Conservation (phyloP, 75 land plant species). For the Pinus albicaulis region DNA sequence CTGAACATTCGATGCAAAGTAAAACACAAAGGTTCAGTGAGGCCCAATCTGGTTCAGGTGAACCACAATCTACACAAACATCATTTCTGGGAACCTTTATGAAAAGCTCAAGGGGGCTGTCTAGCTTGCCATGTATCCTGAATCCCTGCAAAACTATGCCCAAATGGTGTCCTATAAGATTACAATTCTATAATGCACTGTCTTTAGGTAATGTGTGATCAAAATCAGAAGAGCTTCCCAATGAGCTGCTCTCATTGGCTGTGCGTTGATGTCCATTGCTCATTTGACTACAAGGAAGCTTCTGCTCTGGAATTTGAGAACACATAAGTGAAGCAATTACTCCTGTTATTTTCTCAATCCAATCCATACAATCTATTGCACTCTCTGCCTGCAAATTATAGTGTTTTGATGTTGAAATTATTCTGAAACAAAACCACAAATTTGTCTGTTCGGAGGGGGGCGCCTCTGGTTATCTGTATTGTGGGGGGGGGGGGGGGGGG, state of each 20-base stretch:
- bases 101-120: conserved; percentile 67
- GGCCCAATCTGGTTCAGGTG: conserved; percentile 89
- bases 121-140: conserved; percentile 33
- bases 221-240: conserved; percentile 63
- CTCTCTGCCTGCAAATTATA: conserved; percentile 94
- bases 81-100: conserved; percentile 71
- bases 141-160: conserved; percentile 34
- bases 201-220: conserved; percentile 65
- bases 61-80: conserved; percentile 81
- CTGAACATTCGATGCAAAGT: conserved; percentile 55
- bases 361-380: conserved; percentile 71
- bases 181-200: conserved; percentile 38
- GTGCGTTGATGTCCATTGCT: conserved; percentile 61
- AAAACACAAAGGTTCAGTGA: conserved; percentile 47
- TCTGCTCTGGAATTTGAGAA: conserved; percentile 77
- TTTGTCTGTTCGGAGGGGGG: conserved; percentile 99
- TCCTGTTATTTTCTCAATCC: conserved; percentile 81
- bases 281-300: conserved; percentile 55
- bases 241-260: conserved; percentile 79
- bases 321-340: conserved; percentile 71
- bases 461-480: too few species aligned
- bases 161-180: conserved; percentile 15
- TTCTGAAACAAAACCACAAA: conserved; percentile 91
- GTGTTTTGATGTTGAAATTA: conserved; percentile 90
- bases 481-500: too few species aligned